Percentiles rank a stretch among this genome's conserved stretches.
Evolutionary conservation across 306 rosid species (phyloP).

Genomic region (Prosopis cineraria): DNA sequence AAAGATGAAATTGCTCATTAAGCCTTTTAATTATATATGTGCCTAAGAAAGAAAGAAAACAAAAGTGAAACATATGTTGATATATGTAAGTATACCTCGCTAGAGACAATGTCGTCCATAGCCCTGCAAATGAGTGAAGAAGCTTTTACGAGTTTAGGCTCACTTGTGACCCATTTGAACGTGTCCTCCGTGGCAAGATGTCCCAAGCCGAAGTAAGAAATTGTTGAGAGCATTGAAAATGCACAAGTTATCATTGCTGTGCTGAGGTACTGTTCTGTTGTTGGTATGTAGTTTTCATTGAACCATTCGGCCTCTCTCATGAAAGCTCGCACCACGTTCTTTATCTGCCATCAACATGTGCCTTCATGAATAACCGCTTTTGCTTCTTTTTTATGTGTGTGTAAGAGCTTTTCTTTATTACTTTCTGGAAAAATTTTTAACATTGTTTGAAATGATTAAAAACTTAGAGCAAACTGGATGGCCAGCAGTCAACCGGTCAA

Average conservation of each 20-base stretch:
- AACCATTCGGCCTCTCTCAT: constrained; percentile 52
- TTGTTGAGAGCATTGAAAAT: constrained; percentile 12
- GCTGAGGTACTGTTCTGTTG: constrained; percentile 39
- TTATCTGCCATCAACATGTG: constrained; percentile 30
- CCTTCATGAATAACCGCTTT: no score
- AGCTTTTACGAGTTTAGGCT: constrained; percentile 37
- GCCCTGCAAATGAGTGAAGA: constrained; percentile 33
- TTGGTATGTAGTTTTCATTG: constrained; percentile 35
- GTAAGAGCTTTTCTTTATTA: no score
- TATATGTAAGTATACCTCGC: no score
- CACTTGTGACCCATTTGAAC: constrained; percentile 40
- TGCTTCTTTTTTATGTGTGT: no score
- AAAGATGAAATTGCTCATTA: no score
- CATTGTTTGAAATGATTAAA: no score
- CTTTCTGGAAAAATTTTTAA: no score
- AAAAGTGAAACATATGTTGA: no score
- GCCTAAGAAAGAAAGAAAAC: no score
- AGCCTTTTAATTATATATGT: no score
- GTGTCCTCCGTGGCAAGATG: constrained; percentile 30
- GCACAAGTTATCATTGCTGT: not conserved
- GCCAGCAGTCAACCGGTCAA: no score
- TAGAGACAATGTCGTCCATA: constrained; percentile 51
- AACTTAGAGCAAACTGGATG: no score
- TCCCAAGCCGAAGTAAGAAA: constrained; percentile 38
- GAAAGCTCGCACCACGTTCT: constrained; percentile 28